Evolutionary conservation across 2,329 filamentous ascomycete species (phyloP).

Genomic region (Annulohypoxylon truncatum): DNA sequence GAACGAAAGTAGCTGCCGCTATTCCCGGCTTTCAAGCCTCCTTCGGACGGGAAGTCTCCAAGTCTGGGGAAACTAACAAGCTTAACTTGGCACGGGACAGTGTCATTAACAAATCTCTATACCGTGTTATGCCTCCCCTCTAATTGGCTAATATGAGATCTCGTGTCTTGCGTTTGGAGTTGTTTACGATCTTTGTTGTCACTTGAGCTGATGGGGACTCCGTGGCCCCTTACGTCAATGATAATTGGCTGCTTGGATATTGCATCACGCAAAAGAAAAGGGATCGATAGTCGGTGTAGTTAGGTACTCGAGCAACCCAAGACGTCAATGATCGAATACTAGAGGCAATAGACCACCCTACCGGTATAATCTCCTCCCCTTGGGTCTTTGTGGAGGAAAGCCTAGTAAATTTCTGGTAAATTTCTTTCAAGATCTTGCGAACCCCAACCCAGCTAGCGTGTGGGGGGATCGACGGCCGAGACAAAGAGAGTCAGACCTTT

Average conservation of each 20-base stretch:
- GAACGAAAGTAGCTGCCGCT: slow-evolving; percentile 34
- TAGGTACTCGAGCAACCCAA: slow-evolving; percentile 12
- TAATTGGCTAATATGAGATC: slow-evolving; percentile 36
- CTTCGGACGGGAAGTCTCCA: slow-evolving; percentile 24
- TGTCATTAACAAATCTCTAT: slow-evolving; percentile 3
- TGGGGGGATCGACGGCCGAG: slow-evolving; percentile 31
- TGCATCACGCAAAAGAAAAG: slow-evolving; percentile 27
- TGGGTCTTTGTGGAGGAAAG: not conserved
- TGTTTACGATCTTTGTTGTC: slow-evolving; percentile 33
- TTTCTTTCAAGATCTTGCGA: slow-evolving; percentile 19
- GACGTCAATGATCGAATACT: slow-evolving; percentile 4
- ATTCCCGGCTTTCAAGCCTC: slow-evolving; percentile 36
- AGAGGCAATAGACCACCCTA: slow-evolving; percentile 21
- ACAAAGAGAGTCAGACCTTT: slow-evolving; percentile 27
- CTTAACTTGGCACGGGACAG: slow-evolving; percentile 28
- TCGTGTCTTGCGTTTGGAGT: slow-evolving; percentile 35
- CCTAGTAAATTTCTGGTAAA: not conserved
- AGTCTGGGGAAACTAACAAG: slow-evolving; percentile 36
- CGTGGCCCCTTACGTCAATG: slow-evolving; percentile 28
- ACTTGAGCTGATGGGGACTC: slow-evolving; percentile 35
- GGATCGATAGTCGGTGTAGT: slow-evolving; percentile 35
- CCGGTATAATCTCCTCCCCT: slow-evolving; percentile 2
- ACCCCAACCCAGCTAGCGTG: slow-evolving; percentile 39
- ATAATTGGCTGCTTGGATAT: slow-evolving; percentile 25
- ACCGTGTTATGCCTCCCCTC: slow-evolving; percentile 20